Percentiles rank a stretch among this genome's conserved stretches.
phyloP scores from a whole-genome alignment of 1,284 basidiomycete genomes.

The Boletus hoseneyae region DNA sequence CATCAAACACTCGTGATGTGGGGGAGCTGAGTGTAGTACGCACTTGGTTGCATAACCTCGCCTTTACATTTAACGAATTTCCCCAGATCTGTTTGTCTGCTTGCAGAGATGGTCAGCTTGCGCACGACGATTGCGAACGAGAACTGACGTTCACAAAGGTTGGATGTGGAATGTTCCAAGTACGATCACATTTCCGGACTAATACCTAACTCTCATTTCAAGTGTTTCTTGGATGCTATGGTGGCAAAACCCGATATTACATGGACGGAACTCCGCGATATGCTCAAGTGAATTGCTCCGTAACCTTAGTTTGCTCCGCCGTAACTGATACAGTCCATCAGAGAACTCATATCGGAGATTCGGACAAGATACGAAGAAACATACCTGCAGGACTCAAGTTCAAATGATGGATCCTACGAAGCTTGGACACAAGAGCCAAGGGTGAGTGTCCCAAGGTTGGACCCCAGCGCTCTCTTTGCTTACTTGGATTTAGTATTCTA shows the following conservation, averaged over 20 bases:
- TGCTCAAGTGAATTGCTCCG: conserved; percentile 19
- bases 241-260: conserved; percentile 15
- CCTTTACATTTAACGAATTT: not conserved
- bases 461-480: not conserved
- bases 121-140: conserved; percentile 19
- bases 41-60: not conserved
- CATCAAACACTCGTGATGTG: conserved; percentile 3
- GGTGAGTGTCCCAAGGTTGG: conserved; percentile 14
- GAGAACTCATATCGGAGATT: conserved; percentile 19
- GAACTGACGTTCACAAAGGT: conserved; percentile 30
- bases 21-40: conserved; percentile 23
- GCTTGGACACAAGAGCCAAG: conserved; percentile 21
- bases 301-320: not conserved
- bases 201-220: not conserved
- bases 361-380: conserved; percentile 13
- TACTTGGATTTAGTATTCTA: conserved; percentile 12
- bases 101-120: conserved; percentile 25
- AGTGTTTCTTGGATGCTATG: conserved; percentile 27
- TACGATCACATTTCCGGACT: not conserved
- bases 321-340: not conserved
- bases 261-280: conserved; percentile 23
- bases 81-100: conserved; percentile 31
- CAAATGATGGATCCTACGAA: not conserved
- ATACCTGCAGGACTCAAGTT: not conserved
- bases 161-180: not conserved